These are phyloP conservation scores for Mycocentrospora acerina DNA, from an alignment of 2,329 filamentous ascomycete genomes.

Conservation along the genomic window DNA sequence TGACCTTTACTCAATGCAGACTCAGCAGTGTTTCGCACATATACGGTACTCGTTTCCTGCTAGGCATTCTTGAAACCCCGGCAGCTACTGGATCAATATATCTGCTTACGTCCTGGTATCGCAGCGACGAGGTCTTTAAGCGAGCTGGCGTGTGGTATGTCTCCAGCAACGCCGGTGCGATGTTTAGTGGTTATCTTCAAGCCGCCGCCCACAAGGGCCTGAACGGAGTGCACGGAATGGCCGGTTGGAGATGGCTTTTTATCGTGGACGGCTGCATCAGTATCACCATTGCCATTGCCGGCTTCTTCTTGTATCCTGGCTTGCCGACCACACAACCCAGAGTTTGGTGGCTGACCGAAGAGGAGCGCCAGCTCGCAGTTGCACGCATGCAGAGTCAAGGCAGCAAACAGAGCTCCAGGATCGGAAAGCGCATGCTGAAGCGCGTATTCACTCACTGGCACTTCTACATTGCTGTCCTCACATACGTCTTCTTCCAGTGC, in stretches of 20 bases:
- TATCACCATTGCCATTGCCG: constrained; percentile 56
- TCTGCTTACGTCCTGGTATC: constrained; percentile 45
- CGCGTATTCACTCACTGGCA: constrained; percentile 52
- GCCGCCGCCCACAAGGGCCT: constrained; percentile 56
- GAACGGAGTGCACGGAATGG: constrained; percentile 49
- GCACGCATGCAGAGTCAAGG: constrained; percentile 33
- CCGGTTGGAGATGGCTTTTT: constrained; percentile 57
- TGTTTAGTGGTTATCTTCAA: constrained; percentile 61
- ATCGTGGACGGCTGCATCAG: constrained; percentile 61
- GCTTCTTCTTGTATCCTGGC: constrained; percentile 57
- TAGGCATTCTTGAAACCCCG: constrained; percentile 40
- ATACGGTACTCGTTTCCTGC: constrained; percentile 44
- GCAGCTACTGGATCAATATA: constrained; percentile 41
- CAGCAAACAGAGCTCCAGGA: constrained; percentile 42
- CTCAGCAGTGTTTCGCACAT: constrained; percentile 43
- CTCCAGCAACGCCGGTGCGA: constrained; percentile 54
- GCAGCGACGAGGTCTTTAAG: constrained; percentile 53
- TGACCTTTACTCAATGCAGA: constrained; percentile 43
- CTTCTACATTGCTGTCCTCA: constrained; percentile 53
- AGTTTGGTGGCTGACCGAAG: constrained; percentile 51
- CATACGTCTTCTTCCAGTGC: constrained; percentile 46
- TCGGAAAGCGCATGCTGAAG: constrained; percentile 49
- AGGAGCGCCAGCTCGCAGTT: constrained; percentile 33
- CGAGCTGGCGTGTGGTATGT: constrained; percentile 58
- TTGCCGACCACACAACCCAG: constrained; percentile 53